These are phyloP conservation scores for Daedalea quercina DNA, from an alignment of 768 basidiomycete species.

Conservation along the genomic window DNA sequence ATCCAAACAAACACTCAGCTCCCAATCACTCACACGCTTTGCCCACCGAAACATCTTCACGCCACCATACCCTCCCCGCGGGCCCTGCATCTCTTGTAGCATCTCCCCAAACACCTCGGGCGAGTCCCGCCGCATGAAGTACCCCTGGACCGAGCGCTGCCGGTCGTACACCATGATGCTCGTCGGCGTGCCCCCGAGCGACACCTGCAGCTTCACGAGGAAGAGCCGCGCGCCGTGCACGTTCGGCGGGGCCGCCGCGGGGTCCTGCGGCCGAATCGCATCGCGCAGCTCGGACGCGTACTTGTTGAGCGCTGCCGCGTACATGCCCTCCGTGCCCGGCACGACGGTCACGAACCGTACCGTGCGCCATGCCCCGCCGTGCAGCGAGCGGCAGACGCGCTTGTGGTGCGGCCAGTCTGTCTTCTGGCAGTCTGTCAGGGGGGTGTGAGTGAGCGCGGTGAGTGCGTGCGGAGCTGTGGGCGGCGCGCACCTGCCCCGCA, in stretches of 20 bases:
- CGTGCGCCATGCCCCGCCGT: conserved; percentile 32
- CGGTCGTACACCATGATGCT: conserved; percentile 32
- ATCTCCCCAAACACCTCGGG: conserved; percentile 12
- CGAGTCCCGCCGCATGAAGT: conserved; percentile 21
- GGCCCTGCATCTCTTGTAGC: conserved; percentile 12
- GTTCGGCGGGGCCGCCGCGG: conserved; percentile 21
- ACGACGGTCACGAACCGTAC: conserved; percentile 15
- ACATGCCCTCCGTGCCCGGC: conserved; percentile 7
- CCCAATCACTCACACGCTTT: conserved; percentile 16
- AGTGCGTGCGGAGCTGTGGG: background rate
- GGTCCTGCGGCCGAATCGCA: conserved; percentile 18
- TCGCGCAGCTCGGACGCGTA: conserved; percentile 11
- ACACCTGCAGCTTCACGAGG: conserved; percentile 33
- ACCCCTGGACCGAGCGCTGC: conserved; percentile 30
- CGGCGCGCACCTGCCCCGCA: conserved; percentile 27
- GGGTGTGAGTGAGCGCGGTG: background rate
- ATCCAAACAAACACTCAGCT: background rate
- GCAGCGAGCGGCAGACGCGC: conserved; percentile 28
- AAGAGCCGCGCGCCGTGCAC: conserved; percentile 29
- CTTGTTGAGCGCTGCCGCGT: conserved; percentile 9
- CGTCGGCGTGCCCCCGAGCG: background rate
- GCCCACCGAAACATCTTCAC: conserved; percentile 25
- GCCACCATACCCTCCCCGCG: conserved; percentile 11
- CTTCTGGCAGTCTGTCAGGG: conserved; percentile 29
- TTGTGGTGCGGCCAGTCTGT: conserved; percentile 35